Percentiles rank a stretch among this genome's conserved stretches.
These are phyloP conservation scores for Rhododendron kiyosumense DNA, from an alignment of 148 eudicot genomes.

Conservation along the genomic window DNA sequence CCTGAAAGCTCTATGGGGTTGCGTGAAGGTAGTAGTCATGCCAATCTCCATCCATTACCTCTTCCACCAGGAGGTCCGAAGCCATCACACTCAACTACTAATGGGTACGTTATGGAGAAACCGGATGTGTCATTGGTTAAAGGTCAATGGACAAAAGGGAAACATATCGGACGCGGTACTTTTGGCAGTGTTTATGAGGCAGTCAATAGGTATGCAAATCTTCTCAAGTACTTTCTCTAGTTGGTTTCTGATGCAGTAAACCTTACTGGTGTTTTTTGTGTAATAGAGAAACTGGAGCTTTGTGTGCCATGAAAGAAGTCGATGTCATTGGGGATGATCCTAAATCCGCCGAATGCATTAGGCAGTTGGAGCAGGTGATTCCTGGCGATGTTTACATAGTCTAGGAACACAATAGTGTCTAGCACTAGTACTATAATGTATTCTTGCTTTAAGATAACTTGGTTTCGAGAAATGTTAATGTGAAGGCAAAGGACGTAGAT, in stretches of 20 bases:
- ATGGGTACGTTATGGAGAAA: slow-evolving; percentile 27
- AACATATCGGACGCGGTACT: slow-evolving; percentile 84
- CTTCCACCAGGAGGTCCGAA: slow-evolving; percentile 63
- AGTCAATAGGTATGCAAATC: slow-evolving; percentile 50
- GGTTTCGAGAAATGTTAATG: too few species aligned
- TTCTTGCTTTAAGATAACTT: neutral
- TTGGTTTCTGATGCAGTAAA: neutral
- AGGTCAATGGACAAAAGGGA: slow-evolving; percentile 78
- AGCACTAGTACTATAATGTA: neutral
- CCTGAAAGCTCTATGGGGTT: slow-evolving; percentile 35
- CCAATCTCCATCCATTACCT: slow-evolving; percentile 71
- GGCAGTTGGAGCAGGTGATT: slow-evolving; percentile 86
- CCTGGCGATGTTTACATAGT: neutral
- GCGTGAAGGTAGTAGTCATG: slow-evolving; percentile 32
- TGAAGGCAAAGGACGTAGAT: neutral
- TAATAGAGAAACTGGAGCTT: slow-evolving; percentile 79
- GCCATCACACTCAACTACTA: slow-evolving; percentile 31
- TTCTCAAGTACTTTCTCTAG: neutral
- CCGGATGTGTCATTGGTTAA: slow-evolving; percentile 33
- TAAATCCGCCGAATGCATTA: slow-evolving; percentile 66
- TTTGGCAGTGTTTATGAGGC: slow-evolving; percentile 87
- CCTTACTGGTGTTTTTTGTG: neutral
- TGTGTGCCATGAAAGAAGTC: slow-evolving; percentile 96
- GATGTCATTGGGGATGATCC: slow-evolving; percentile 71
- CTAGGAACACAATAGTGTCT: neutral